Conservation (phyloP, 179 eudicot species). For the Silene coronaria region DNA sequence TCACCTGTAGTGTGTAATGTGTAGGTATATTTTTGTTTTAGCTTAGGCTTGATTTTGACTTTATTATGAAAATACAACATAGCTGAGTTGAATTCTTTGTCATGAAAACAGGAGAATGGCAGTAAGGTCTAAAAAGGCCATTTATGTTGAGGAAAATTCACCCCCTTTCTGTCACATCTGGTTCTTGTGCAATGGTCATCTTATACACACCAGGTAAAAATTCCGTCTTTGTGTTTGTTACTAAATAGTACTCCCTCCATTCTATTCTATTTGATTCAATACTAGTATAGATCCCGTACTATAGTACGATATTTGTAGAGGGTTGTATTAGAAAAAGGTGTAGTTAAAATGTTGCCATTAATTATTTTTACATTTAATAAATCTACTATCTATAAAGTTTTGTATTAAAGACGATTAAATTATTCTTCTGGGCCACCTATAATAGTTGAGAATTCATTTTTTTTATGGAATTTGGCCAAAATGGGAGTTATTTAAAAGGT, state of each 20-base stretch:
- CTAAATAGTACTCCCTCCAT: too few relatives aligned
- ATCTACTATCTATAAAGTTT: too few relatives aligned
- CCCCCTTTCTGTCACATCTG: conserved; percentile 56
- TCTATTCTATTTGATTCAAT: too few relatives aligned
- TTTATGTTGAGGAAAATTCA: conserved; percentile 43
- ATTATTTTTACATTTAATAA: too few relatives aligned
- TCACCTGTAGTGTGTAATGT: neutral
- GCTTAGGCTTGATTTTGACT: neutral
- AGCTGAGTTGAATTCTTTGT: neutral
- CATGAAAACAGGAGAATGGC: conserved; percentile 42
- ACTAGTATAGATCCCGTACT: neutral
- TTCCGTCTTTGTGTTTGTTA: neutral
- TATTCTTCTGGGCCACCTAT: too few relatives aligned
- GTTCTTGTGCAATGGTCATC: conserved; percentile 59
- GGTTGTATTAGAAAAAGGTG: too few relatives aligned
- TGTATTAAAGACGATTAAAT: too few relatives aligned
- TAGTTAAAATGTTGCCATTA: too few relatives aligned
- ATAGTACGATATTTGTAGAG: neutral
- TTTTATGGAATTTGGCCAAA: too few relatives aligned
- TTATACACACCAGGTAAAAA: conserved; percentile 44
- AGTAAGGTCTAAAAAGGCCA: conserved; percentile 59
- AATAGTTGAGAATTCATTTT: too few relatives aligned
- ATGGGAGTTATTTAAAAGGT: too few relatives aligned
- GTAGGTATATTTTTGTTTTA: neutral
- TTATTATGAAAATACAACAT: neutral